Evolutionary conservation across 805 yeast genomes (phyloP), one percentile per base, ranked within the genome.

Genomic region (Yarrowia sp.): DNA sequence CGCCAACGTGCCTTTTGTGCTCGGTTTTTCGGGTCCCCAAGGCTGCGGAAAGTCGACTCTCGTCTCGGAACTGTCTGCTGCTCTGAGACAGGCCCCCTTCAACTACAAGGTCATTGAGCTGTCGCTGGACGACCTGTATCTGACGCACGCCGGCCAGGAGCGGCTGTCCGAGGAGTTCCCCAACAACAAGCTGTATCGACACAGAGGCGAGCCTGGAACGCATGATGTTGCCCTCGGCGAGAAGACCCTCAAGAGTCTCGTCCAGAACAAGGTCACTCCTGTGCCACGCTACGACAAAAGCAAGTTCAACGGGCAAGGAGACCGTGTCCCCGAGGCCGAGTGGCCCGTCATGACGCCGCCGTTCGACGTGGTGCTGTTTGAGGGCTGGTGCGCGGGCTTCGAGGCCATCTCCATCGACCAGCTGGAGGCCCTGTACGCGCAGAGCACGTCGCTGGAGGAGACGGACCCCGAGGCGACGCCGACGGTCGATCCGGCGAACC

Each of bases 321-420:
- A 93, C 72, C 76, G 98, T 59, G 67, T 72, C 6, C 76, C 76
- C 0, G 67, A 62, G 7, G 64, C 67, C 0, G 65, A 75, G 12
- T 83, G 86, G 86, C 67, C 67, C 2, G 61, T 68, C 3, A 71
- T 73, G 4, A 39, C 39, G 12, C 66, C 69, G 1, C 80, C 81
- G 1, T 77, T 83, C 3, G 90, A 88, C 68, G 80, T 91, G 3
- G 79, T 93, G 2, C 72, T 93, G 1, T 78, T 94, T 39, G 99
- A 93, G 74, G 99, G 98, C 4, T 93, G 99, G 99, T 90, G 92
- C 75, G 80, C 84, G 22, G 98, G 98, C 1, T 93, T 84, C 70
- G 65, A 70, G 4, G 78, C 87, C 1, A 66, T 81, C 18, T 66
- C 72, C 1, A 67, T 72, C 25, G 65, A 65, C 1, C 72, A 70